Evolutionary conservation across 1,284 basidiomycete genomes (phyloP), one percentile per base, ranked within the genome.

Genomic region (Vanrija pseudolonga): DNA sequence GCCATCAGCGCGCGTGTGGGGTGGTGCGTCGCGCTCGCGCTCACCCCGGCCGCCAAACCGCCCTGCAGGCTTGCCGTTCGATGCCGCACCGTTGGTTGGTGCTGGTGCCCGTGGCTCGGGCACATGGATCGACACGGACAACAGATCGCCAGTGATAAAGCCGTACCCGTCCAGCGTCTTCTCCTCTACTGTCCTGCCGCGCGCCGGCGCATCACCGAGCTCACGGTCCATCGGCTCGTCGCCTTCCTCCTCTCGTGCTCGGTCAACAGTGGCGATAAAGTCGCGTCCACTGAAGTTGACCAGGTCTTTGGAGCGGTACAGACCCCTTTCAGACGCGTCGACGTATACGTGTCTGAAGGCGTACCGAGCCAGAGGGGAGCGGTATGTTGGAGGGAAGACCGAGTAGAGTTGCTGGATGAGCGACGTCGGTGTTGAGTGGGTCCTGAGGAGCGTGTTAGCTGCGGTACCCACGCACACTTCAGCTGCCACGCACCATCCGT

Each of bases 331-430:
- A 17, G 65, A 66, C 9, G 70, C 71, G 50, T 74, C 72, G 56
- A 73, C 72, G 55, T 71, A 74, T 32, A 73, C 64, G 57, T 73
- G 72, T 61, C 64, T 52, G 55, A 73, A 71, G 15, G 64, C 53
- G 59, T 64, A 73, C 6, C 71, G 61, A 2, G 71, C 67, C 2
- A 59, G 50, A 0, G 71, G 69, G 1, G 71, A 71, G 28, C 72
- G 66, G 54, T 70, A 73, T 6, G 60, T 55, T 19, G 70, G 49
- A 0, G 72, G 72, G 57, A 74, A 68, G 15, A 66, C 61, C 6
- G 72, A 65, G 40, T 60, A 60, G n/a, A 74, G 61, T 19, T 69
- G 65, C 19, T 65, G 63, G 40, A 74, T 64, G 17, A 74, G 47
- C 5, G 67, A 67, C 0, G 66, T 61, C 9, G 71, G 72, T 2